These are phyloP conservation scores for Jatropha multifida DNA, from an alignment of 441 rosid species.

Conservation along the genomic window DNA sequence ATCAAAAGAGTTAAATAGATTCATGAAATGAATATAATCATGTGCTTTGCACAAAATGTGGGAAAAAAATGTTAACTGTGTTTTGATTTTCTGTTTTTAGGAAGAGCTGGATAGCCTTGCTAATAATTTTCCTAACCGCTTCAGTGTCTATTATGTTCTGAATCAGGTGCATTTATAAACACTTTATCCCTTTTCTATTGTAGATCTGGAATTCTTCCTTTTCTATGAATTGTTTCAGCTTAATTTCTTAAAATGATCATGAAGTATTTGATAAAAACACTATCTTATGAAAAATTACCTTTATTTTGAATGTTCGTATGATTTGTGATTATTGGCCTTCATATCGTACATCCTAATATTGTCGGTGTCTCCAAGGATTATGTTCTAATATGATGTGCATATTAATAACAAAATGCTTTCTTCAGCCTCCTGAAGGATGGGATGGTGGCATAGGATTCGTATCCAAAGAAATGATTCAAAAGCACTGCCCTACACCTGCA, in stretches of 20 bases:
- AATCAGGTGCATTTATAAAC: constrained; percentile 56
- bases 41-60: neutral
- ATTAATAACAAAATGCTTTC: constrained; percentile 3
- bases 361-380: too few species aligned
- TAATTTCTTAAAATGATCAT: neutral
- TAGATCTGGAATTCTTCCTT: neutral
- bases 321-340: neutral
- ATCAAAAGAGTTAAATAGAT: neutral
- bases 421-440: constrained; percentile 71
- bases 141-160: constrained; percentile 70
- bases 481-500: constrained; percentile 54
- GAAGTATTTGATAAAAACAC: too few species aligned
- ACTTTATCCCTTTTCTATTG: neutral
- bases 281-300: neutral
- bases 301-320: neutral
- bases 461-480: constrained; percentile 57
- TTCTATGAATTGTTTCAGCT: neutral
- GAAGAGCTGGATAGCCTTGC: constrained; percentile 78
- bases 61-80: neutral
- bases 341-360: neutral
- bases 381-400: neutral
- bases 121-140: constrained; percentile 52
- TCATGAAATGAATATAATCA: neutral
- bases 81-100: constrained; percentile 36
- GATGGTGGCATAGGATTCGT: constrained; percentile 61